phyloP scores from a whole-genome alignment of 257 asterid species.

The Fraxinus americana region DNA sequence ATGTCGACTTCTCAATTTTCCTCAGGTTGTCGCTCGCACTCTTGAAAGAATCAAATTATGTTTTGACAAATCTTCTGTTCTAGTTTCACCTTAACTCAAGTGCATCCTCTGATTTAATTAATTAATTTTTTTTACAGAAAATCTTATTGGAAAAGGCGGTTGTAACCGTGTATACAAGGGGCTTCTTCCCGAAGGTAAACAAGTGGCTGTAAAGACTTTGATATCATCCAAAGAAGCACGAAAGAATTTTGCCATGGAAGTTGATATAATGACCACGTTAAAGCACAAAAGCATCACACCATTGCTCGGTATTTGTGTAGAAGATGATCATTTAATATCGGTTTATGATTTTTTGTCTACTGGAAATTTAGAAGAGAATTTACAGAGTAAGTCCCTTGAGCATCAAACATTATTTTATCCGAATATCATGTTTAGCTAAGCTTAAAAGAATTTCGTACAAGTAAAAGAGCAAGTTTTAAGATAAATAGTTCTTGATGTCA shows the following conservation, averaged over 20 bases:
- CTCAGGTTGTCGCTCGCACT: conserved; percentile 45
- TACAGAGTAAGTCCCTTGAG: conserved; percentile 54
- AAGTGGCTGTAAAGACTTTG: conserved; percentile 71
- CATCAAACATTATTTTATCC: background rate
- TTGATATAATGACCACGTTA: conserved; percentile 76
- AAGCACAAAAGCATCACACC: conserved; percentile 65
- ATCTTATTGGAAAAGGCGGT: conserved; percentile 83
- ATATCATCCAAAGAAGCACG: conserved; percentile 63
- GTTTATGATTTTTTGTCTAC: conserved; percentile 63
- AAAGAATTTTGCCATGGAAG: conserved; percentile 66
- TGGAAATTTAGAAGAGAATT: conserved; percentile 83
- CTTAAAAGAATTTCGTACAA: background rate
- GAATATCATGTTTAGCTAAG: background rate
- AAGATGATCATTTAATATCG: conserved; percentile 58
- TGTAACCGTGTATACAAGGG: conserved; percentile 82
- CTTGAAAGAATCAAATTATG: background rate
- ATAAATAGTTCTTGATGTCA: background rate
- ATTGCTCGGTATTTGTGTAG: conserved; percentile 71
- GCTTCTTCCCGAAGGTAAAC: conserved; percentile 61
- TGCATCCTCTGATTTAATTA: background rate
- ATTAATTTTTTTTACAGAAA: conserved; percentile 41
- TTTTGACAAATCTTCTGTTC: background rate
- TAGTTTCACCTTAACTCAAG: background rate
- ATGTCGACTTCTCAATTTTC: conserved; percentile 64
- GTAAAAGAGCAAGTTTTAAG: background rate